Conservation (phyloP, 129 eudicot species). For the Chrysanthemum seticuspe region DNA sequence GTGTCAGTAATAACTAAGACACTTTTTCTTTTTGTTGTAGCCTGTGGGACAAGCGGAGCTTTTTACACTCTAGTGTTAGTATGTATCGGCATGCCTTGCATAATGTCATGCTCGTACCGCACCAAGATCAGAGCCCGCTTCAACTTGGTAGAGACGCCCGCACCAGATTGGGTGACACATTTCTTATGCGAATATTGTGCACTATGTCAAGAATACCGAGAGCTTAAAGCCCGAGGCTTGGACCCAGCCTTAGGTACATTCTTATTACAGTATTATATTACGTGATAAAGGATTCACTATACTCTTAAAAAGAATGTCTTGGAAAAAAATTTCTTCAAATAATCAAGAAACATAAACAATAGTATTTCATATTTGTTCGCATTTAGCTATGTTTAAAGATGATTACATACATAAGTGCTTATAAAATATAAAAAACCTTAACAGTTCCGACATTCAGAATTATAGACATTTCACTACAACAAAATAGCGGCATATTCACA, state of each 20-base stretch:
- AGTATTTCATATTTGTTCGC: too few relatives aligned
- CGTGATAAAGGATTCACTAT: not conserved
- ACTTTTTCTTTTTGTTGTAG: slow-evolving; percentile 19
- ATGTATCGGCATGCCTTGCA: slow-evolving; percentile 36
- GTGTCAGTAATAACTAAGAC: not conserved
- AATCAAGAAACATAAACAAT: too few relatives aligned
- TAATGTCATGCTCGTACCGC: slow-evolving; percentile 43
- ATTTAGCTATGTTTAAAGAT: too few relatives aligned
- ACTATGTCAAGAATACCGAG: slow-evolving; percentile 61
- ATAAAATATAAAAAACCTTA: too few relatives aligned
- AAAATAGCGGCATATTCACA: too few relatives aligned
- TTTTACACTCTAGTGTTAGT: slow-evolving; percentile 29
- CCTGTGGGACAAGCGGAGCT: slow-evolving; percentile 44
- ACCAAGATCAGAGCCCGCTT: slow-evolving; percentile 39
- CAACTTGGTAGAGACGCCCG: slow-evolving; percentile 37
- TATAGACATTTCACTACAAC: too few relatives aligned
- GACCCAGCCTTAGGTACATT: slow-evolving; percentile 50
- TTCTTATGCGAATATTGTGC: slow-evolving; percentile 51
- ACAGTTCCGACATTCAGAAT: too few relatives aligned
- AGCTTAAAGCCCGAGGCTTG: slow-evolving; percentile 41
- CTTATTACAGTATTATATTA: not conserved
- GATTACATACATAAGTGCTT: too few relatives aligned
- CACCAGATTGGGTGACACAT: slow-evolving; percentile 43
- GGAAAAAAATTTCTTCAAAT: not conserved
- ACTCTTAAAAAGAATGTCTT: not conserved